phyloP scores from a whole-genome alignment of 2,329 filamentous ascomycete genomes.

The Pezizomycotina sp. region DNA sequence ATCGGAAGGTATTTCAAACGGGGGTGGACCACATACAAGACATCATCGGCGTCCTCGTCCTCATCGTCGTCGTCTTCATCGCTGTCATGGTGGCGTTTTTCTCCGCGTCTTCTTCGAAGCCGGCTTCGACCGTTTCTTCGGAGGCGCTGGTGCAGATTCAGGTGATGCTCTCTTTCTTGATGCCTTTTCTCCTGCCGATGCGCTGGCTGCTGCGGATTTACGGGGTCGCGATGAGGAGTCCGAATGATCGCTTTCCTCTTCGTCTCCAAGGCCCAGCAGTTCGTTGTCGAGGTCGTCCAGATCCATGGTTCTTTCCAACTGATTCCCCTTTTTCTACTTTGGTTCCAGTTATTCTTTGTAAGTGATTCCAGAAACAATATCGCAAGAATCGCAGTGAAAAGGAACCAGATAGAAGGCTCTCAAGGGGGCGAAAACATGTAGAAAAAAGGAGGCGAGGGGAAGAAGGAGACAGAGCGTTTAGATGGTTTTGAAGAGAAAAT shows the following conservation, averaged over 20 bases:
- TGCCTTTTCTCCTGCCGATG: not conserved
- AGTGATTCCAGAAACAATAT: too few species aligned
- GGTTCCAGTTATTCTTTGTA: too few species aligned
- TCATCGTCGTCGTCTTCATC: conserved; percentile 13
- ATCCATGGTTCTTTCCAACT: too few species aligned
- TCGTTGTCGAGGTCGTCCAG: conserved; percentile 18
- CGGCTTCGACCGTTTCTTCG: conserved; percentile 17
- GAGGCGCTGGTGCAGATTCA: conserved; percentile 12
- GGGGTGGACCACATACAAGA: too few species aligned
- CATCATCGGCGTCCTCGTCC: conserved; percentile 1
- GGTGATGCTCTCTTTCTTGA: conserved; percentile 15
- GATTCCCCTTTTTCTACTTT: conserved; percentile 29
- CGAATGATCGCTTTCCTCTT: conserved; percentile 13
- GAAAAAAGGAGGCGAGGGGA: too few species aligned
- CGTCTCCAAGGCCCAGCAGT: conserved; percentile 13
- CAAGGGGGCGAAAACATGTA: too few species aligned
- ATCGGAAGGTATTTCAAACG: too few species aligned
- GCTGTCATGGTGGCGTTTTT: conserved; percentile 8
- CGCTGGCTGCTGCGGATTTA: conserved; percentile 1
- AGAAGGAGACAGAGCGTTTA: too few species aligned
- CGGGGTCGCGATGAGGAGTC: conserved; percentile 6
- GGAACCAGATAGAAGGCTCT: too few species aligned
- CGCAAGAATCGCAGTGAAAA: too few species aligned
- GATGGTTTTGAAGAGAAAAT: too few species aligned
- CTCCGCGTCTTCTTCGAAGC: conserved; percentile 6